These are phyloP conservation scores for Ustilago curta DNA, from an alignment of 1,284 basidiomycete genomes.

Conservation along the genomic window DNA sequence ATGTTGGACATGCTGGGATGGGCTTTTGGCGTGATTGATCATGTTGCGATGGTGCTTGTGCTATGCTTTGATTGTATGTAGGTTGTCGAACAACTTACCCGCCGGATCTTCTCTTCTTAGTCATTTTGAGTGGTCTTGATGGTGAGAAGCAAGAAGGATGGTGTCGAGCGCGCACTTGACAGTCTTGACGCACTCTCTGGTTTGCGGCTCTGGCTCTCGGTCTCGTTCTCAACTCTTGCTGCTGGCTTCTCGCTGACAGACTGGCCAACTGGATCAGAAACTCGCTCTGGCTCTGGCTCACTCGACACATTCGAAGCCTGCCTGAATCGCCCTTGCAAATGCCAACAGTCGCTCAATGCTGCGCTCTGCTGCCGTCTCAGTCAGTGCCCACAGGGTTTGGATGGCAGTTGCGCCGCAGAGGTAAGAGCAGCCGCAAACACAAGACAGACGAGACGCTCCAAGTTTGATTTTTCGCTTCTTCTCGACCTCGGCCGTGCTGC, in stretches of 20 bases:
- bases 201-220: not conserved
- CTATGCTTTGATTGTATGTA: not conserved
- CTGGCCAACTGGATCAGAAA: conserved; percentile 9
- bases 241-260: conserved; percentile 6
- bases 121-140: conserved; percentile 72
- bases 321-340: not conserved
- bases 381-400: not conserved
- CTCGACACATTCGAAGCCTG: not conserved
- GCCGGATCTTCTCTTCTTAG: conserved; percentile 97
- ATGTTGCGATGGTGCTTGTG: conserved; percentile 3
- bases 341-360: not conserved
- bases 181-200: conserved; percentile 18
- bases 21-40: not conserved
- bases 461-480: not conserved
- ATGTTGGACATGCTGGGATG: not conserved
- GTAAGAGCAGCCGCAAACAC: not conserved
- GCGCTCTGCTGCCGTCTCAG: not conserved
- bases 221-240: too few relatives aligned
- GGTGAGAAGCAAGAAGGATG: conserved; percentile 46
- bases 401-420: conserved; percentile 2
- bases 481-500: conserved; percentile 1
- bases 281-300: not conserved
- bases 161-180: conserved; percentile 23
- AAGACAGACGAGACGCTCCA: not conserved
- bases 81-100: conserved; percentile 54